Evolutionary conservation across 2,329 filamentous ascomycete species (phyloP).

Genomic region (Curvularia hawaiiensis): DNA sequence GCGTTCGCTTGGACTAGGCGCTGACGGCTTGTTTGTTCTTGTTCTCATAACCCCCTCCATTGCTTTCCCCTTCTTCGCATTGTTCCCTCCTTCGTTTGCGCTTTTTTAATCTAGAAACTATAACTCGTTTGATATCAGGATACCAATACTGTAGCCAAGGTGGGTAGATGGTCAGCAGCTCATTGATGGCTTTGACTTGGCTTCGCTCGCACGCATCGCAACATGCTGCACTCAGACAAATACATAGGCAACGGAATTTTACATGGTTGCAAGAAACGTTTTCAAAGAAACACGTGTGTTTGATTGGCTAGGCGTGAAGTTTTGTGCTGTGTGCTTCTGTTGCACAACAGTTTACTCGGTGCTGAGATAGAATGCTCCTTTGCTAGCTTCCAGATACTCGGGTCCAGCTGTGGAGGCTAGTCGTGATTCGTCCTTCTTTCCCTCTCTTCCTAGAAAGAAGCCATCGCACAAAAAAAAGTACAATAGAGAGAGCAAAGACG

Average conservation of each 20-base stretch:
- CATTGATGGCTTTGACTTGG: not conserved
- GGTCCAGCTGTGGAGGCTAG: too few relatives aligned
- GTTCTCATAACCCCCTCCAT: not conserved
- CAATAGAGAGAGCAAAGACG: not conserved
- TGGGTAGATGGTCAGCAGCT: not conserved
- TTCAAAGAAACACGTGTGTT: too few relatives aligned
- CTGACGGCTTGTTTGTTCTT: not conserved
- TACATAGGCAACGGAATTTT: not conserved
- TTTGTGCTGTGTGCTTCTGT: too few relatives aligned
- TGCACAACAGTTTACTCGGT: too few relatives aligned
- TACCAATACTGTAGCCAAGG: conserved; percentile 7
- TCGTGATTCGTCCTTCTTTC: too few relatives aligned
- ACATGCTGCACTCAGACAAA: not conserved
- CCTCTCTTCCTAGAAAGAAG: not conserved
- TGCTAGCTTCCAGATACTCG: too few relatives aligned
- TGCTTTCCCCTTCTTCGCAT: not conserved
- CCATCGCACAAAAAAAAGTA: not conserved
- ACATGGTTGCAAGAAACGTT: not conserved
- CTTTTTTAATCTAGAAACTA: conserved; percentile 1
- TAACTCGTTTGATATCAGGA: conserved; percentile 2
- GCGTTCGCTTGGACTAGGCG: conserved; percentile 4
- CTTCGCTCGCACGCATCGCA: not conserved
- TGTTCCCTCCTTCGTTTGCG: not conserved
- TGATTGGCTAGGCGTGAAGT: too few relatives aligned
- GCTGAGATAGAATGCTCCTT: too few relatives aligned